A percentile compares a stretch with the other conserved stretches of the same genome.
Evolutionary conservation across 495 filamentous ascomycete species (phyloP).

Genomic region (Ascobolus immersus): DNA sequence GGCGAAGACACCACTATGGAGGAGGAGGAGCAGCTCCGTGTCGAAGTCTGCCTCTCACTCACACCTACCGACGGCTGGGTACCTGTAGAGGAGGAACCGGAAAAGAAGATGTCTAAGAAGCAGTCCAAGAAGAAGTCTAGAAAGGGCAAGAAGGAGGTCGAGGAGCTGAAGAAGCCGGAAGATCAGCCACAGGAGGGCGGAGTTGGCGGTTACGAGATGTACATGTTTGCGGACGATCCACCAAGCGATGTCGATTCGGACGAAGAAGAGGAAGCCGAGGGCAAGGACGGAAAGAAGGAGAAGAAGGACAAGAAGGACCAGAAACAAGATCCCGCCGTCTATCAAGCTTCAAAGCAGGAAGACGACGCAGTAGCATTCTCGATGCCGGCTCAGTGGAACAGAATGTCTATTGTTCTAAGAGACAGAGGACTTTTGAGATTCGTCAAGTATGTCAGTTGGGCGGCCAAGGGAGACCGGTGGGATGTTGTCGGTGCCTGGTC

Average conservation of each 20-base stretch:
- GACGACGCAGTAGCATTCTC: constrained; percentile 83
- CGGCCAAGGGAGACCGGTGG: constrained; percentile 74
- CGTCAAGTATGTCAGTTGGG: constrained; percentile 77
- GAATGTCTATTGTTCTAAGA: constrained; percentile 62
- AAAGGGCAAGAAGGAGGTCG: constrained; percentile 1
- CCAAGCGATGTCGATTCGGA: constrained; percentile 9
- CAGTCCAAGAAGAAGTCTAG: constrained; percentile 8
- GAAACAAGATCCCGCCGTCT: constrained; percentile 66
- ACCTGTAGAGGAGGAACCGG: constrained; percentile 18
- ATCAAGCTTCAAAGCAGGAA: constrained; percentile 44
- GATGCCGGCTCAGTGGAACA: constrained; percentile 72
- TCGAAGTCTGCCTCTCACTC: constrained; percentile 68
- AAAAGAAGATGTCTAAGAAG: constrained; percentile 12
- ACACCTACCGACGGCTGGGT: constrained; percentile 61
- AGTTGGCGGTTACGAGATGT: constrained; percentile 16
- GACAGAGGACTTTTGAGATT: constrained; percentile 71
- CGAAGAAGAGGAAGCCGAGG: constrained; percentile 3
- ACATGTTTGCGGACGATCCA: constrained; percentile 14
- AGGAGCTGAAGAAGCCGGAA: constrained; percentile 7
- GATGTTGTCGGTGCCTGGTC: constrained; percentile 51
- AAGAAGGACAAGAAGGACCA: constrained; percentile 17
- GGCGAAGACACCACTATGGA: constrained; percentile 7
- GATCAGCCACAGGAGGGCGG: constrained; percentile 16
- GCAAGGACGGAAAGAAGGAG: constrained; percentile 7
- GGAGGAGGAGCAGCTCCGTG: constrained; percentile 45